Evolutionary conservation across 1,284 basidiomycete genomes (phyloP), one percentile per base, ranked within the genome.

Genomic region (Pseudozyma sp.): DNA sequence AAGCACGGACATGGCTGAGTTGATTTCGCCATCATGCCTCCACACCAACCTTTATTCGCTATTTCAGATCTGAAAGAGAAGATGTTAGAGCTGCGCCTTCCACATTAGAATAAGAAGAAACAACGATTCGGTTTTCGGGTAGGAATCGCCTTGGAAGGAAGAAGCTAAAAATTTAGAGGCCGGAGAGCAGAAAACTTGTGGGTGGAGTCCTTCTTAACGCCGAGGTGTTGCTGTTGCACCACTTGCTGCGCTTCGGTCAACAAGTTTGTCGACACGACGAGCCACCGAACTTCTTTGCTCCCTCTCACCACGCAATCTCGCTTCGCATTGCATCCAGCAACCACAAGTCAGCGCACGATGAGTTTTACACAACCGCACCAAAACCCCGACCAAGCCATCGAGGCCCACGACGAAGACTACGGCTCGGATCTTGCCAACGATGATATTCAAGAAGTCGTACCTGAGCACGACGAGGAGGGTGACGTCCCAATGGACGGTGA

Each of bases 401-500:
- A 73, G 33, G 75, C 40, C n/a, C 71, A 77, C 46, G 57, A 70
- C 4, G 61, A 72, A 5, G 75, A 75, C 40, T 70, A 69, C 45
- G 68, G 56, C 30, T 66, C 65, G 24, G 64, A 65, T n/a, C 54
- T 80, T 19, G 55, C 65, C 39, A 59, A 62, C 50, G 68, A 72
- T 17, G 73, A 76, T 33, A 65, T 74, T 39, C 57, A 68, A 8
- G 71, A 74, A 43, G 71, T 77, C 10, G 74, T 77, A 5, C 63
- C 73, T 2, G 78, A 77, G 14, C 66, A 66, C 44, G 70, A 74
- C 31, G 62, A 70, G 7, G 64, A 72, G 30, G 75, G 67, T 19
- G 71, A 74, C n/a, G 47, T 69, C 1, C 68, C 70, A 44, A 74
- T 77, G 65, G 78, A 75, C 13, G 72, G 71, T 39, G 53, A 58